Evolutionary conservation across 345 rosid genomes (phyloP), one percentile per base, ranked within the genome.

Genomic region (Raphanus raphanistrum): DNA sequence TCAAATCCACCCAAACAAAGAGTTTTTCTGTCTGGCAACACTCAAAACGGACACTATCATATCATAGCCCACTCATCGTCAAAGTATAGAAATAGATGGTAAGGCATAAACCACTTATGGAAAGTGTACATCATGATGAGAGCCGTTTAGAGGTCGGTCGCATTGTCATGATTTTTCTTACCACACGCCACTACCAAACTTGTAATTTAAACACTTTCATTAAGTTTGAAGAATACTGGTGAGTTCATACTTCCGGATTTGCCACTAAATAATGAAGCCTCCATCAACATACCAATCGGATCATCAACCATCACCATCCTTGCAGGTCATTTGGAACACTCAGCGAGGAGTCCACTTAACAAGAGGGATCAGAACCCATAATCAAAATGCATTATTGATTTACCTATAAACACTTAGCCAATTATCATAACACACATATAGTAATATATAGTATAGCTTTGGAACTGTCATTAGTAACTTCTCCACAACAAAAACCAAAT

Each of bases 331-430:
- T 9, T 15, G n/a, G n/a, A 16, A 65, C 87, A 89, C 88, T 93
- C 89, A 4, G 86, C 93, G 1, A 21, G 78, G 61, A 81, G 75
- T 82, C 90, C 90, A 86, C 76, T 87, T 92, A 1, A n/a, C 79
- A 54, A 82, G 76, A 81, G 93, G 6, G 35, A 64, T 64, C 62
- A 73, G 63, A 58, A 65, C 29, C 35, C 35, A 32, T 52, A 33
- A 35, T 27, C 41, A 66, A 74, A 74, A 27, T 7, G 72, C 27
- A 8, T 16, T 4, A 1, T 2, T 2, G 16, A 16, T 60, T 16
- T 41, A 45, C 6, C 41, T 12, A 10, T 45, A n/a, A 9, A 25
- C 31, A 21, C 6, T 17, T 11, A 27, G 35, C 36, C 26, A 45
- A 45, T 28, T 3, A 28, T 28, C 43, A 50, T n/a, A 68, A 31